A percentile compares a stretch with the other conserved stretches of the same genome.
phyloP scores from a whole-genome alignment of 495 filamentous ascomycete species.

The Immersiella caudata region DNA sequence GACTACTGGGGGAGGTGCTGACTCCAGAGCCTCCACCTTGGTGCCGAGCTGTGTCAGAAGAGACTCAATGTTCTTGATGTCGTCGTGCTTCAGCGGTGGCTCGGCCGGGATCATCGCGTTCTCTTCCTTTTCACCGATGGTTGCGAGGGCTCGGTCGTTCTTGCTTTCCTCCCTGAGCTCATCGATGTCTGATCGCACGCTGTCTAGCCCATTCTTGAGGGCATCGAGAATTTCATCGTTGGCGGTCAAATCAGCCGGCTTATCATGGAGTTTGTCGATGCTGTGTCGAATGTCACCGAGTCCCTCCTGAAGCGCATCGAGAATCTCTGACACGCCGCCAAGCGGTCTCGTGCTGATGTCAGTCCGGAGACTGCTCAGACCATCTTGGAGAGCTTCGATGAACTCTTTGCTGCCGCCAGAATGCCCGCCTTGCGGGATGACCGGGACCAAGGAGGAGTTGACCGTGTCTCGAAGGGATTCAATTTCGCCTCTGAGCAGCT shows the following conservation, averaged over 20 bases:
- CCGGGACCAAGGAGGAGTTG: conserved; percentile 66
- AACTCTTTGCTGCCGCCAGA: conserved; percentile 57
- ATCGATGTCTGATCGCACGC: conserved; percentile 75
- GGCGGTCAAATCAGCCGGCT: conserved; percentile 76
- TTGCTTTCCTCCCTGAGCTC: conserved; percentile 60
- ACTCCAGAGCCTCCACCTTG: conserved; percentile 81
- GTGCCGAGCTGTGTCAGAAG: conserved; percentile 78
- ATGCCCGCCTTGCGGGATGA: conserved; percentile 41
- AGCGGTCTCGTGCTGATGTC: conserved; percentile 60
- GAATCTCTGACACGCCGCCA: conserved; percentile 68
- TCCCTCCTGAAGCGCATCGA: conserved; percentile 83
- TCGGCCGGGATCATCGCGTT: conserved; percentile 39
- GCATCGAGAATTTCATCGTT: conserved; percentile 86
- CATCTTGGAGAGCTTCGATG: conserved; percentile 69
- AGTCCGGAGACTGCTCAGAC: conserved; percentile 66
- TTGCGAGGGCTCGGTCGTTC: conserved; percentile 54
- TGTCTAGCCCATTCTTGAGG: conserved; percentile 74
- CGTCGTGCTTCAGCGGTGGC: conserved; percentile 60
- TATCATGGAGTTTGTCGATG: conserved; percentile 75
- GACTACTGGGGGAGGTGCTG: conserved; percentile 50
- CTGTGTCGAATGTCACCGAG: conserved; percentile 71
- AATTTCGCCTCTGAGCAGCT: conserved; percentile 75
- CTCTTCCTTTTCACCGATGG: conserved; percentile 37
- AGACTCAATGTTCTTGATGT: conserved; percentile 80
- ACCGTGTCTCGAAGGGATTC: conserved; percentile 76